Conservation (phyloP, 345 rosid species). For the Gossypium anomalum region DNA sequence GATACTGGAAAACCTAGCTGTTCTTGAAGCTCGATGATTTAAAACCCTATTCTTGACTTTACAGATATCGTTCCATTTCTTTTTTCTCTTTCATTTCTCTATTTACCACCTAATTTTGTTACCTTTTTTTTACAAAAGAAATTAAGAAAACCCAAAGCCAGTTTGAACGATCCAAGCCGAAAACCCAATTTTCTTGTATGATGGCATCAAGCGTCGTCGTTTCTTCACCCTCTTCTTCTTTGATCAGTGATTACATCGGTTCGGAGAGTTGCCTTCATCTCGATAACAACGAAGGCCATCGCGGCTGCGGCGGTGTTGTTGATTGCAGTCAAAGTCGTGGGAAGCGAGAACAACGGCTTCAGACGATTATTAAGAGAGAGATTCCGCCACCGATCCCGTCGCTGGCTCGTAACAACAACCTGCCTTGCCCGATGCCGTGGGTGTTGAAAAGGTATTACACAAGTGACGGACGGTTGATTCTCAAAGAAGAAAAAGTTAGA, state of each 20-base stretch:
- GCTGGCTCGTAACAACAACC: slow-evolving; percentile 53
- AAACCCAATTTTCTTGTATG: slow-evolving; percentile 16
- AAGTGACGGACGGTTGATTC: slow-evolving; percentile 60
- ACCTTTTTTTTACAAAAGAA: not conserved
- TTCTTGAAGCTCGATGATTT: not conserved
- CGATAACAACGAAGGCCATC: slow-evolving; percentile 18
- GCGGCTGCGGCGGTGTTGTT: not conserved
- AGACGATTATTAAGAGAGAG: slow-evolving; percentile 33
- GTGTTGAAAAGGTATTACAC: slow-evolving; percentile 55
- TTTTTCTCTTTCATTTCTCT: not conserved
- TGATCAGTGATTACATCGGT: slow-evolving; percentile 68
- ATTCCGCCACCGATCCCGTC: slow-evolving; percentile 66
- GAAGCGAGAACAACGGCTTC: not conserved
- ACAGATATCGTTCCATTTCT: slow-evolving; percentile 19
- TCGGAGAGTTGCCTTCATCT: slow-evolving; percentile 69
- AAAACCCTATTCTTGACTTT: slow-evolving; percentile 22
- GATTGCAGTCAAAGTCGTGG: not conserved
- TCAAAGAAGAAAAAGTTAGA: slow-evolving; percentile 52
- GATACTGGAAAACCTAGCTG: not conserved
- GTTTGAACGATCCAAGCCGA: not conserved
- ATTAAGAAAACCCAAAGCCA: not conserved
- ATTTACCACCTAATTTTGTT: slow-evolving; percentile 5
- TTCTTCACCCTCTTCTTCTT: slow-evolving; percentile 4
- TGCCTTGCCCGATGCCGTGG: slow-evolving; percentile 44
- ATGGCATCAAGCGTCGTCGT: not conserved